Conservation (phyloP, 306 rosid species). For the Dalbergia oliveri region DNA sequence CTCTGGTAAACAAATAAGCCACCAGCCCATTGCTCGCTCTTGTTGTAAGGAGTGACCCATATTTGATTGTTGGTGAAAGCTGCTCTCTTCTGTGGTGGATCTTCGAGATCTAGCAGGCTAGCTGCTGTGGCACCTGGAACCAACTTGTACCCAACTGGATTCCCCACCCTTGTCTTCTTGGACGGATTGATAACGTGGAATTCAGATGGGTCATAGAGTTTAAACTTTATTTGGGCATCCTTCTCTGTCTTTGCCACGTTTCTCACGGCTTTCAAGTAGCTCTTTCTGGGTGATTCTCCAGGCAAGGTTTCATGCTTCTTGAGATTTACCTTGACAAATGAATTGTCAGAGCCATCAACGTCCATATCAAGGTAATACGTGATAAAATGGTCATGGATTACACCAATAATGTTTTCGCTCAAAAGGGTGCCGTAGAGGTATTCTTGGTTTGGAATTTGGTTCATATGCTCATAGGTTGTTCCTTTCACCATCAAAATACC, state of each 20-base stretch:
- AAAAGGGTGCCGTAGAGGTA: constrained; percentile 79
- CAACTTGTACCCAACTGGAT: constrained; percentile 88
- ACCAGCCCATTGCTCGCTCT: constrained; percentile 85
- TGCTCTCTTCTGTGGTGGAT: constrained; percentile 84
- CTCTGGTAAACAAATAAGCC: constrained; percentile 81
- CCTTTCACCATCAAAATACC: constrained; percentile 97
- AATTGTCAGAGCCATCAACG: constrained; percentile 78
- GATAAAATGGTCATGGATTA: constrained; percentile 83
- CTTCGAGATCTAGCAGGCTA: constrained; percentile 72
- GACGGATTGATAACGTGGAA: constrained; percentile 76
- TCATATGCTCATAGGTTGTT: constrained; percentile 63
- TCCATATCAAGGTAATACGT: constrained; percentile 88
- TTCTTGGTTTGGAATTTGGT: constrained; percentile 58
- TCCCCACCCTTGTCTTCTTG: constrained; percentile 76
- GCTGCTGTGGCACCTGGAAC: constrained; percentile 86
- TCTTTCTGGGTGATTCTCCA: constrained; percentile 75
- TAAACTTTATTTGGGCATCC: constrained; percentile 76
- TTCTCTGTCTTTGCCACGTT: constrained; percentile 85
- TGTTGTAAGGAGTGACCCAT: constrained; percentile 91
- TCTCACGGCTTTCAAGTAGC: constrained; percentile 75
- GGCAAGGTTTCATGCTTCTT: constrained; percentile 55
- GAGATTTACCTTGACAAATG: constrained; percentile 78
- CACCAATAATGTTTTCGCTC: constrained; percentile 83
- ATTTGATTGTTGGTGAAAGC: constrained; percentile 90
- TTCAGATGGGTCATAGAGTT: constrained; percentile 79